Conservation (phyloP, 768 basidiomycete species). For the Neoboletus subvelutipes region DNA sequence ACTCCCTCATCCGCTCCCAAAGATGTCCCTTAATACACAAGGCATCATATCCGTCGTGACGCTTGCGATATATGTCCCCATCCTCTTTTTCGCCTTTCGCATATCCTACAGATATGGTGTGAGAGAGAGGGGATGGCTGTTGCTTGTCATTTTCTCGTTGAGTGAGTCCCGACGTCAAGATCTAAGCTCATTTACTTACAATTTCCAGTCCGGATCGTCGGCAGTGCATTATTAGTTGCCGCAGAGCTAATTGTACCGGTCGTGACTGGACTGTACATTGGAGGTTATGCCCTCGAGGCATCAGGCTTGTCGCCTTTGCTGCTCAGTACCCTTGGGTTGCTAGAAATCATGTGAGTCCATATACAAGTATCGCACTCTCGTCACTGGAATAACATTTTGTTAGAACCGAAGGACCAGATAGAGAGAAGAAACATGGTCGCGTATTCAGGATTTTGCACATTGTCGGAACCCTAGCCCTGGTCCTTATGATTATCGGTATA, state of each 20-base stretch:
- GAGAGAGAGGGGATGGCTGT: conserved; percentile 65
- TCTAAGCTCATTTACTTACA: conserved; percentile 1
- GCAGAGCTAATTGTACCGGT: conserved; percentile 43
- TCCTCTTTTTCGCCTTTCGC: conserved; percentile 45
- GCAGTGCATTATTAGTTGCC: conserved; percentile 56
- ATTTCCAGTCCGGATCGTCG: conserved; percentile 53
- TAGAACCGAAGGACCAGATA: conserved; percentile 32
- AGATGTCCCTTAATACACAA: conserved; percentile 39
- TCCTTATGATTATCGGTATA: conserved; percentile 36
- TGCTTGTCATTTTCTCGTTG: conserved; percentile 58
- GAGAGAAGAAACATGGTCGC: conserved; percentile 7
- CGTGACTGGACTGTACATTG: conserved; percentile 47
- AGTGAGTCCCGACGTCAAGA: conserved; percentile 37
- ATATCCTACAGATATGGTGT: conserved; percentile 55
- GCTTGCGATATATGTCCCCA: conserved; percentile 59
- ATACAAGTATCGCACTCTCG: not conserved
- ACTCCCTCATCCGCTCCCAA: conserved; percentile 1
- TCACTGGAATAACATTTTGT: conserved; percentile 2
- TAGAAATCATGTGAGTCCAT: conserved; percentile 35
- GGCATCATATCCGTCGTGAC: conserved; percentile 59
- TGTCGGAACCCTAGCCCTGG: conserved; percentile 27
- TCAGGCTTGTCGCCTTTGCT: conserved; percentile 42
- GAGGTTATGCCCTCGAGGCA: conserved; percentile 46
- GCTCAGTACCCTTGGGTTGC: conserved; percentile 36
- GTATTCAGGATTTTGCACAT: conserved; percentile 32